phyloP scores from a whole-genome alignment of 306 rosid genomes.

The Parietaria judaica region DNA sequence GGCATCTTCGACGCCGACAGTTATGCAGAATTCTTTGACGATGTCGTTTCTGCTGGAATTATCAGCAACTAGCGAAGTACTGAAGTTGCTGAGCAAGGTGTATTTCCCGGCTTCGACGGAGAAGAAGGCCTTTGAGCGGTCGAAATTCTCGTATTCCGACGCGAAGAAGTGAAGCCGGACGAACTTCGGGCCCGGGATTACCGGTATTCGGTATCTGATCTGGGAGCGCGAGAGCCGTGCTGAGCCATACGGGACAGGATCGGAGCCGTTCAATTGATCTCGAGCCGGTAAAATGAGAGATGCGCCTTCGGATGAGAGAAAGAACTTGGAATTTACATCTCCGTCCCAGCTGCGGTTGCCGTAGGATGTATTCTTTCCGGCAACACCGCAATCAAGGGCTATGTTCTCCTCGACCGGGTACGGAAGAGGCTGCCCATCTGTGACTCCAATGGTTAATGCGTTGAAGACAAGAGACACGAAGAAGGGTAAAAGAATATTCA shows the following conservation, averaged over 20 bases:
- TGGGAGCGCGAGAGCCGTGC: constrained; percentile 18
- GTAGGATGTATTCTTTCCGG: background rate
- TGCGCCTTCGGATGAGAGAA: background rate
- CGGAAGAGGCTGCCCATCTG: background rate
- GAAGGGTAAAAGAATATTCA: too few relatives aligned
- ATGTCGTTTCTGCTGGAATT: too few relatives aligned
- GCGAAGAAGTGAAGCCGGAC: constrained; percentile 37
- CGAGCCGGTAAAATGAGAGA: background rate
- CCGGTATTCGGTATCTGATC: constrained; percentile 38
- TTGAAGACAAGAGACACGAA: too few relatives aligned
- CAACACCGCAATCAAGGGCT: constrained; percentile 10
- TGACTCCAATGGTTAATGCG: too few relatives aligned
- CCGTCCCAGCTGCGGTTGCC: constrained; percentile 11
- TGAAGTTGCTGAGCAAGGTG: constrained; percentile 39
- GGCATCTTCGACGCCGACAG: background rate
- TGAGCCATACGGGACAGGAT: background rate
- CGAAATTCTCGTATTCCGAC: background rate
- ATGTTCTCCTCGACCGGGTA: background rate
- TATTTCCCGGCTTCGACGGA: constrained; percentile 37
- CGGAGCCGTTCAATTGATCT: background rate
- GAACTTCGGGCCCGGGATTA: constrained; percentile 37
- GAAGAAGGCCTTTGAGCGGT: constrained; percentile 26
- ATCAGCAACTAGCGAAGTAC: constrained; percentile 14
- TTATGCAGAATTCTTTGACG: background rate
- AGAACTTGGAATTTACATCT: constrained; percentile 4